Base-by-base conservation (phyloP, 2,329 filamentous ascomycete genomes). In the Fusarium euwallaceae region DNA sequence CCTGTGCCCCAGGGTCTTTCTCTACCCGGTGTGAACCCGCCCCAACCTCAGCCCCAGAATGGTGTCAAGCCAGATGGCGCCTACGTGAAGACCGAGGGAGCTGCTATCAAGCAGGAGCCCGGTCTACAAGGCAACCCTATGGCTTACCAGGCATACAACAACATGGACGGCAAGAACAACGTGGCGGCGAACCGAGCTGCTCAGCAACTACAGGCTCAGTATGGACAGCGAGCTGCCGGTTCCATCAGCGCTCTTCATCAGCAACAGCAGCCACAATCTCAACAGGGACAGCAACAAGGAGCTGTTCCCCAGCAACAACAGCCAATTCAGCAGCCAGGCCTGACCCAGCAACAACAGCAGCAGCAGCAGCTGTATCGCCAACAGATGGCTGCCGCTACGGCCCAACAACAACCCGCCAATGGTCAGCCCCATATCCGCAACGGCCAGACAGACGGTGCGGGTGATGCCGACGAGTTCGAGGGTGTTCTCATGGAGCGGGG, bases 391-490 rank as follows among this genome's bases (percentile, higher is more conserved):
- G 69, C 69, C n/a, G 70, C 69, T 62, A 75, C 68, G 58, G 65
- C 68, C 60, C 76, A 73, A 63, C 80, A 83, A 61, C 80, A 74
- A 83, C 80, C 79, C 77, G 80, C 80, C 73, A 74, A 80, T 78
- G 72, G 79, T 66, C 66, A 78, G 34, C 56, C 71, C 17, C 74
- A 79, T 59, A 67, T 82, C 12, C 74, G 73, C 63, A 88, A 86
- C 80, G 85, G 81, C 72, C 87, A 98, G 82, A 92, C 92, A 16
- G 96, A 98, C 80, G 96, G 95, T 61, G 85, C 93, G 36, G 86
- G 83, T 58, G 92, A 92, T 72, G 88, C 88, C 68, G 87, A 88
- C 4, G 83, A 90, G 48, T 89, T 89, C 41, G 84, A 88, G 67
- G 90, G 88, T 10, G 85, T 94, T 45, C 83, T 94, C 51, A 86